phyloP scores from a whole-genome alignment of 345 rosid species.

The Eutrema japonicum region DNA sequence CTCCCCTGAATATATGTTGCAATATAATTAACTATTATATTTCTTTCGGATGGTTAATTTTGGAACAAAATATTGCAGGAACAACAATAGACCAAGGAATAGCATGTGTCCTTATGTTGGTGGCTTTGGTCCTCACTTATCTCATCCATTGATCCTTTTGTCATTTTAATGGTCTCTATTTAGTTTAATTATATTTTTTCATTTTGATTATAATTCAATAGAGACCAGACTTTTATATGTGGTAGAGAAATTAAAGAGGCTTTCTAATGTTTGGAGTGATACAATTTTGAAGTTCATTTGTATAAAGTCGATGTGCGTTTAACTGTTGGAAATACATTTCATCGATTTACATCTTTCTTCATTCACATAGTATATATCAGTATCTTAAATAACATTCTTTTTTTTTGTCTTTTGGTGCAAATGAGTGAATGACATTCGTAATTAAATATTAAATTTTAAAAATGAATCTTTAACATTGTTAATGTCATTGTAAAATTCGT shows the following conservation, averaged over 20 bases:
- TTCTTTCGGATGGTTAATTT: neutral
- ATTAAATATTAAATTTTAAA: too few species aligned
- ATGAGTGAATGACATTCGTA: too few species aligned
- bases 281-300: slow-evolving; percentile 31
- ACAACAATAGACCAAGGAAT: slow-evolving; percentile 89
- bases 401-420: too few species aligned
- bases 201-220: slow-evolving; percentile 24
- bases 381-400: neutral
- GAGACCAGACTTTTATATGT: slow-evolving; percentile 28
- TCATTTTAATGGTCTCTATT: slow-evolving; percentile 36
- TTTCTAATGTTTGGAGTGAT: slow-evolving; percentile 31
- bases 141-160: slow-evolving; percentile 58
- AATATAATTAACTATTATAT: neutral
- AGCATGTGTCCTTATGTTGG: slow-evolving; percentile 82
- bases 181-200: slow-evolving; percentile 30
- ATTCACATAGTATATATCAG: neutral
- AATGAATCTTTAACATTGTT: neutral
- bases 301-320: slow-evolving; percentile 31
- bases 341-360: slow-evolving; percentile 27
- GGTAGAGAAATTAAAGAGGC: slow-evolving; percentile 37
- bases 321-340: slow-evolving; percentile 33
- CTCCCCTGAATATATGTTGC: neutral
- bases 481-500: neutral
- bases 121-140: slow-evolving; percentile 89
- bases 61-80: slow-evolving; percentile 54